Evolutionary conservation across 331 rosid species (phyloP).

Genomic region (Quercus phellos): DNA sequence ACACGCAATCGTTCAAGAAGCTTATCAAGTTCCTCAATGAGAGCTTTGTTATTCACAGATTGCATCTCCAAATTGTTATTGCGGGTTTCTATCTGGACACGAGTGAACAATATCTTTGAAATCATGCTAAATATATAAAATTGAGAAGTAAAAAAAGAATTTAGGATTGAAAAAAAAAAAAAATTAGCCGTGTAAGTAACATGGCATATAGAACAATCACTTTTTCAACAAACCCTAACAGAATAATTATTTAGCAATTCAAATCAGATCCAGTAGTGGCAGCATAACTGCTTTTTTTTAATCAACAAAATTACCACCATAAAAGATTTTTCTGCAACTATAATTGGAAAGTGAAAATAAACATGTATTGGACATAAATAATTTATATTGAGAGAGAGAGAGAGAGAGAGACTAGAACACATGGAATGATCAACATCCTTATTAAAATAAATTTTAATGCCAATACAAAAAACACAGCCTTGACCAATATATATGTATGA

Average conservation of each 20-base stretch:
- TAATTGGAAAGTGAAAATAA: background rate
- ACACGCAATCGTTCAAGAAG: constrained; percentile 71
- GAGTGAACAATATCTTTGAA: background rate
- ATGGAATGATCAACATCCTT: background rate
- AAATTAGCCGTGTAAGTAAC: no score
- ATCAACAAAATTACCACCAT: background rate
- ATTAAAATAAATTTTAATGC: background rate
- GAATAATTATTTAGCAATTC: background rate
- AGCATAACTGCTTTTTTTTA: background rate
- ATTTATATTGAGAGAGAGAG: background rate
- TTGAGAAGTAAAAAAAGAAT: background rate
- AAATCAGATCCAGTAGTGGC: background rate
- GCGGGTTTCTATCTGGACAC: constrained; percentile 80
- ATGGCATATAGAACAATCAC: background rate
- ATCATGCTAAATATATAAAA: background rate
- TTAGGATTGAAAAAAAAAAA: background rate
- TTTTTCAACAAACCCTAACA: background rate
- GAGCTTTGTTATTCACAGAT: constrained; percentile 74
- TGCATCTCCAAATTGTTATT: constrained; percentile 94
- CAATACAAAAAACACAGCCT: background rate
- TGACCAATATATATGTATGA: background rate
- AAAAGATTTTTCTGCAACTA: background rate
- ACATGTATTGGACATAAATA: background rate
- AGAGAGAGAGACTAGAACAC: background rate
- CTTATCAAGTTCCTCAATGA: constrained; percentile 81